Conservation (phyloP, 1,139 yeast genomes). For the Magnusiomyces tetraspermus region DNA sequence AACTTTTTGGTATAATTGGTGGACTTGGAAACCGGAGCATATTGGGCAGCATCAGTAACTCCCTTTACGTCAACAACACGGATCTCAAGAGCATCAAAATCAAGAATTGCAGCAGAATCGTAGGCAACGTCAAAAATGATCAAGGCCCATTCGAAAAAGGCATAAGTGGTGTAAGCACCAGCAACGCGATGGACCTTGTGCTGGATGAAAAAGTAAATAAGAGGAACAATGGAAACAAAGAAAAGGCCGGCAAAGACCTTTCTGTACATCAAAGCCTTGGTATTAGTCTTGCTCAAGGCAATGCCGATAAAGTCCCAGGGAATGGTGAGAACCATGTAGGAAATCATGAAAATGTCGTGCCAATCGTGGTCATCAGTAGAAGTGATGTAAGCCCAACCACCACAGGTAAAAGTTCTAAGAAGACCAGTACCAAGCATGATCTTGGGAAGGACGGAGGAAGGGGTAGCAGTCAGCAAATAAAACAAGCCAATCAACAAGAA, state of each 20-base stretch:
- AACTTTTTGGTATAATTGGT: constrained; percentile 15
- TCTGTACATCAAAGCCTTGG: constrained; percentile 44
- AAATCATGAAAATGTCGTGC: constrained; percentile 92
- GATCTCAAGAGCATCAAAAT: constrained; percentile 52
- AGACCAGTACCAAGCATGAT: constrained; percentile 50
- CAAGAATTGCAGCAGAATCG: constrained; percentile 69
- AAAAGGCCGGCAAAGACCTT: constrained; percentile 48
- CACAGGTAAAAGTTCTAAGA: constrained; percentile 83
- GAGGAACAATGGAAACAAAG: constrained; percentile 64
- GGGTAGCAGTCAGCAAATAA: constrained; percentile 40
- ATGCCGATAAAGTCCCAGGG: constrained; percentile 80
- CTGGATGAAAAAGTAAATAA: constrained; percentile 81
- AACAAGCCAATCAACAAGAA: constrained; percentile 60
- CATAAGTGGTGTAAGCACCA: constrained; percentile 93
- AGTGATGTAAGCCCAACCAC: constrained; percentile 97
- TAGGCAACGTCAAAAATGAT: constrained; percentile 74
- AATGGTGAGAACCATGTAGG: constrained; percentile 74
- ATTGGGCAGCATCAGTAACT: constrained; percentile 24
- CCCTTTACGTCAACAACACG: constrained; percentile 34
- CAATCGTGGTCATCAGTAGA: constrained; percentile 95
- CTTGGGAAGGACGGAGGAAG: constrained; percentile 39
- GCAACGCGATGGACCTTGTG: constrained; percentile 80
- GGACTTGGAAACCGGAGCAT: constrained; percentile 9
- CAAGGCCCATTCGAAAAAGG: constrained; percentile 89
- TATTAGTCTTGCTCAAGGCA: constrained; percentile 41